Percentiles rank a stretch among this genome's conserved stretches.
Conservation (phyloP, 73 alveolate species). For the Tetrahymena malaccensis region DNA sequence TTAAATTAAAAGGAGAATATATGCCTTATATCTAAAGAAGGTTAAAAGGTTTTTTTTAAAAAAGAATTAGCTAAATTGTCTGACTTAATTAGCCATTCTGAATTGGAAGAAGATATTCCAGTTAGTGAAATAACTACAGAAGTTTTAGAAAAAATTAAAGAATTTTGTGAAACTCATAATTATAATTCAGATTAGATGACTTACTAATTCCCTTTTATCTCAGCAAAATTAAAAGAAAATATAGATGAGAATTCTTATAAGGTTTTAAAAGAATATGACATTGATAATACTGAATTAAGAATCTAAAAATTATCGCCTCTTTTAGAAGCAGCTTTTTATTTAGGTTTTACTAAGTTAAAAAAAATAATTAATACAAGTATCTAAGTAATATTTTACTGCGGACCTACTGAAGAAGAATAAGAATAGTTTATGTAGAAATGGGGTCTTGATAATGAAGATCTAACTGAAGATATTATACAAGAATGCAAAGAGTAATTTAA, state of each 20-base stretch:
- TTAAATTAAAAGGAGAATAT: neutral
- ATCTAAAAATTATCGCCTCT: neutral
- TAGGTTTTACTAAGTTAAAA: neutral
- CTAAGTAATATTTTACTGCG: neutral
- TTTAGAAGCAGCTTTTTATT: neutral
- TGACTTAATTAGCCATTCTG: neutral
- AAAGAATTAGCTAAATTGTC: neutral
- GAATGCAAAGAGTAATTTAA: neutral
- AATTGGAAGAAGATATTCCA: neutral
- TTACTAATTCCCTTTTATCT: neutral
- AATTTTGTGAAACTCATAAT: neutral
- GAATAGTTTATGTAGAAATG: neutral
- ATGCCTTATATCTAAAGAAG: neutral
- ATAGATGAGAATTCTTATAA: neutral
- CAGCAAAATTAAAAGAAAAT: neutral
- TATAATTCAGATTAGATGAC: neutral
- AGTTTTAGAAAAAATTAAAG: neutral
- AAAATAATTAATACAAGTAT: neutral
- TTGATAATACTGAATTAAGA: neutral
- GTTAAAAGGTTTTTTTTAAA: neutral
- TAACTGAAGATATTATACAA: neutral
- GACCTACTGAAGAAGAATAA: neutral
- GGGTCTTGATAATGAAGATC: neutral
- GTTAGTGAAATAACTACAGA: neutral
- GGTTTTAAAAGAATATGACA: neutral